Conservation (phyloP, 495 filamentous ascomycete species). For the Bathelium albidoporum region DNA sequence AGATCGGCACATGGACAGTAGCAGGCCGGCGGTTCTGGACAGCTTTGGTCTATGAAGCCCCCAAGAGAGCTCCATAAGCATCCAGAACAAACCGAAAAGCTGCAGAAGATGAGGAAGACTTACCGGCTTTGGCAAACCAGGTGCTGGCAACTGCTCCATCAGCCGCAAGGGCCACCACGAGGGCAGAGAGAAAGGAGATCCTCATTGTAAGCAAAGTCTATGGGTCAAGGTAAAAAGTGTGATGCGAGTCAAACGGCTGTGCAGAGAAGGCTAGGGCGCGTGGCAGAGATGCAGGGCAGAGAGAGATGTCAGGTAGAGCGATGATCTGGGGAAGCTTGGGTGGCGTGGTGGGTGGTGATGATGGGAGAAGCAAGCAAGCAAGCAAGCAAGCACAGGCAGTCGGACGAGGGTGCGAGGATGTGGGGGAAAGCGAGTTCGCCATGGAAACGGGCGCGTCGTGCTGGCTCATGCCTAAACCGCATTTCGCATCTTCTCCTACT, state of each 20-base stretch:
- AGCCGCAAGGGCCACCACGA: conserved; percentile 61
- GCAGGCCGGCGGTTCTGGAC: conserved; percentile 4
- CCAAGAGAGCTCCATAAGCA: not conserved
- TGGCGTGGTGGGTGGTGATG: not conserved
- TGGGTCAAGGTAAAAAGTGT: not conserved
- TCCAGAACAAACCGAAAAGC: conserved; percentile 11
- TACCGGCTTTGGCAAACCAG: conserved; percentile 80
- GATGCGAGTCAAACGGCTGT: not conserved
- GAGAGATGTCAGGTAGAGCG: not conserved
- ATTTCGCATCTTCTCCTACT: not conserved
- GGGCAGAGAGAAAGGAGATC: conserved; percentile 53
- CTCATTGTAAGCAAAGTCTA: conserved; percentile 48
- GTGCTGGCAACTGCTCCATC: conserved; percentile 57
- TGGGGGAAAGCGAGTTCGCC: conserved; percentile 20
- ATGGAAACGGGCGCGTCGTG: conserved; percentile 38
- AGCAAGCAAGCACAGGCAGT: not conserved
- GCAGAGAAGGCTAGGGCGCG: not conserved
- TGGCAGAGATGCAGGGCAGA: not conserved
- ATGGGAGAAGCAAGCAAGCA: not conserved
- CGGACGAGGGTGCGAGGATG: not conserved
- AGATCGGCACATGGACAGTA: conserved; percentile 4
- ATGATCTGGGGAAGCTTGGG: not conserved
- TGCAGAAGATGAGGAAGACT: conserved; percentile 24
- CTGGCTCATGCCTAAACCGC: conserved; percentile 22
- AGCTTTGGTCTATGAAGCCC: not conserved